Base-by-base conservation (phyloP, 768 basidiomycete genomes). In the Phallus indusiatus region DNA sequence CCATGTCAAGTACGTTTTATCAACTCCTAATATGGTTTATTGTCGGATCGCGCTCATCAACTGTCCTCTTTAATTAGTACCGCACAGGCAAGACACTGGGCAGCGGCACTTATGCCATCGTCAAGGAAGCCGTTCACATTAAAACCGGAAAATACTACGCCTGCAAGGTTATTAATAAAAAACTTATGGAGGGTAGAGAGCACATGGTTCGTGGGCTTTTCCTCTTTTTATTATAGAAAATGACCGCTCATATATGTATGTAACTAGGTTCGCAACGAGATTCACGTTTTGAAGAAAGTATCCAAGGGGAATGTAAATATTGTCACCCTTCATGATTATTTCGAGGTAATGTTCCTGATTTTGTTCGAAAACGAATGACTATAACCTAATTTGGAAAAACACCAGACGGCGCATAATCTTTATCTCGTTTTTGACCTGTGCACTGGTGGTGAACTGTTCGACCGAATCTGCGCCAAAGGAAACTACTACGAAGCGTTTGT, bases 121-220 rank as follows among this genome's bases (percentile, higher is more conserved):
- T 93, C 52, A 93, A 92, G 73, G 93, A 96, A 76, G 94, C 94
- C 49, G 89, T 94, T 22, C 92, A 95, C 68, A 86, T 95, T 75
- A 85, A 88, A 75, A 92, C 93, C 1, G 84, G 84, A 20, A 82
- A 96, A 71, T 95, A 94, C 75, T 98, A 88, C 77, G 96, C 95
- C 20, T 97, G 94, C 82, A 99, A 99, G 73, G 96, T 98, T 67
- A 94, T 97, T 75, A 97, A 95, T 84, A 98, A 98, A 81, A 93
- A 94, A 68, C 83, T 96, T 60, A 96, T 96, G 94, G 90, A 95
- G 70, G 95, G 95, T 5, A 79, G 95, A 63, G 95, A 98, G 74
- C 85, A 94, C 70, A 98, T 99, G 95, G 95, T 94, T 20, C 65
- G 83, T 68, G 37, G 33, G 7, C 58, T n/a, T 37, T 47, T 24